A percentile compares a stretch with the other conserved stretches of the same genome.
Evolutionary conservation across 768 basidiomycete species (phyloP).

Genomic region (Lentinus brumalis): DNA sequence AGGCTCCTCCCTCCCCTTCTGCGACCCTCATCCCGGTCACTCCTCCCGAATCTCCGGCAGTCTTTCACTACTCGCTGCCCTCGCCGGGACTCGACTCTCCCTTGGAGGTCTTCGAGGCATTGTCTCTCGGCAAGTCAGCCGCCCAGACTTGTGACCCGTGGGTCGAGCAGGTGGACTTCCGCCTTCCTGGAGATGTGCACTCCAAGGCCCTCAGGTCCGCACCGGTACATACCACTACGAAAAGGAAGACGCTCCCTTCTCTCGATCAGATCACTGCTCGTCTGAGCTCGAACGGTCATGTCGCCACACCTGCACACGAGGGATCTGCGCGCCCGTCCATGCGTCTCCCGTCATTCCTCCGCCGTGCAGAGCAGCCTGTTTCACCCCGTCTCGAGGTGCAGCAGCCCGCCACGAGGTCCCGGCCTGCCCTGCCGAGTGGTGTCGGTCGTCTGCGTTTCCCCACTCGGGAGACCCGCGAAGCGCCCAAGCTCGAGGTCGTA

Average conservation of each 20-base stretch:
- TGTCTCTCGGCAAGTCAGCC: constrained; percentile 28
- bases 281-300: constrained; percentile 44
- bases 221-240: constrained; percentile 12
- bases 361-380: constrained; percentile 4
- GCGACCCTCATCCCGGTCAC: constrained; percentile 61
- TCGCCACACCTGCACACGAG: constrained; percentile 26
- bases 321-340: constrained; percentile 24
- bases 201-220: constrained; percentile 22
- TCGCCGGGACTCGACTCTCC: constrained; percentile 70
- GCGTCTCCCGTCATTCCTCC: constrained; percentile 40
- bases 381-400: neutral
- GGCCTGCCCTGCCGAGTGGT: constrained; percentile 22
- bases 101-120: constrained; percentile 55
- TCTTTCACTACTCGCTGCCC: constrained; percentile 69
- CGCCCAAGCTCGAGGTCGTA: constrained; percentile 24
- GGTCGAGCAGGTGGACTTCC: constrained; percentile 72
- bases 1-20: constrained; percentile 64
- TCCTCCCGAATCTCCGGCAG: constrained; percentile 68
- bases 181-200: constrained; percentile 34
- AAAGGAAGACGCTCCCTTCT: constrained; percentile 52
- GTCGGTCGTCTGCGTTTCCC: constrained; percentile 34
- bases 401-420: constrained; percentile 10
- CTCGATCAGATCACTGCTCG: constrained; percentile 77
- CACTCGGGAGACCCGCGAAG: constrained; percentile 18
- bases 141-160: constrained; percentile 42